Percentiles rank a stretch among this genome's conserved stretches.
Conservation (phyloP, 2,329 filamentous ascomycete species). For the Aspergillus terreus region DNA sequence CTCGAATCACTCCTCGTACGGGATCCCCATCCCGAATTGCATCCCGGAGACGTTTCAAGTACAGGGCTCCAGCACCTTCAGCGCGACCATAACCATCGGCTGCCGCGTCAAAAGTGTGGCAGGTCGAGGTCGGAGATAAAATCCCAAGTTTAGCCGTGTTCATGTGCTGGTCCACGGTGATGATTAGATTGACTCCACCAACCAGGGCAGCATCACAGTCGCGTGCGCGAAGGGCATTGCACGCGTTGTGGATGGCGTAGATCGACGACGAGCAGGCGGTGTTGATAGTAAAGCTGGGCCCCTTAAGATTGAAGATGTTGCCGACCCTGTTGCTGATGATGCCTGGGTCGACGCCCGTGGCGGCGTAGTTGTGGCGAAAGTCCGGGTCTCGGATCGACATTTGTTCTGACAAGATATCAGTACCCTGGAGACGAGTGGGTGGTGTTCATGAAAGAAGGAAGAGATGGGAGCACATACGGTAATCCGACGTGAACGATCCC, state of each 20-base stretch:
- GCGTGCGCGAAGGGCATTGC: constrained; percentile 16
- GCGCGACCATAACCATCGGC: constrained; percentile 36
- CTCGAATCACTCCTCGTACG: constrained; percentile 16
- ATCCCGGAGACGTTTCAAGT: constrained; percentile 28
- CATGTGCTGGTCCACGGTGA: constrained; percentile 16
- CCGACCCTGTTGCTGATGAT: constrained; percentile 24
- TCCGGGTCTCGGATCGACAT: constrained; percentile 13
- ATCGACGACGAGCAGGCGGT: constrained; percentile 39
- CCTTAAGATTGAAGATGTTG: constrained; percentile 36
- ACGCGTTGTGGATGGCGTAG: constrained; percentile 39
- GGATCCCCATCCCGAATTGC: constrained; percentile 23
- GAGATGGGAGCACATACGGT: background rate
- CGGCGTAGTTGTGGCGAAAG: constrained; percentile 7
- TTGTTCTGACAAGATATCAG: background rate
- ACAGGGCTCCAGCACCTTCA: constrained; percentile 30
- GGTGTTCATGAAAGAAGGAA: too few relatives aligned
- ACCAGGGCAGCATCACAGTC: constrained; percentile 21
- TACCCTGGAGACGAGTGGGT: too few relatives aligned
- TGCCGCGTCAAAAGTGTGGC: constrained; percentile 31
- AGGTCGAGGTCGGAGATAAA: constrained; percentile 30
- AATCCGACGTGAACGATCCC: constrained; percentile 16
- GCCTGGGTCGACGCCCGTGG: constrained; percentile 13
- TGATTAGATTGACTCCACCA: constrained; percentile 22
- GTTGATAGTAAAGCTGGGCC: constrained; percentile 26
- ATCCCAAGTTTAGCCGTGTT: constrained; percentile 28